Base-by-base conservation (phyloP, 2,329 filamentous ascomycete genomes). In the Fusarium devonianum region DNA sequence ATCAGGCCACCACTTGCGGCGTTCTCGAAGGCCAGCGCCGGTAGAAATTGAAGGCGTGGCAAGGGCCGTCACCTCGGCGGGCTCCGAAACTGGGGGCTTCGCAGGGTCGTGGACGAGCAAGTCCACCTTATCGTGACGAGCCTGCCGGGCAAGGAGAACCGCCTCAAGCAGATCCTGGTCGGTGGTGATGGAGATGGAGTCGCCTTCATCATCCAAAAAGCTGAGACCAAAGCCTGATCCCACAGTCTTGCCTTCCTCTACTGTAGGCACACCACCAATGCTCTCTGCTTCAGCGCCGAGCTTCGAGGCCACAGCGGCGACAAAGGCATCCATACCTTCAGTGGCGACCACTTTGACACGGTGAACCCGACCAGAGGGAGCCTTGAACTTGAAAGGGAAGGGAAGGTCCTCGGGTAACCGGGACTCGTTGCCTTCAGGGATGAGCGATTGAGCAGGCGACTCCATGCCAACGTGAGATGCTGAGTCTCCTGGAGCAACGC, bases 341-440 rank as follows among this genome's bases (percentile, higher is more conserved):
- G 88, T 84, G 9, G 92, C 88, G 43, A 86, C 79, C 19, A 97
- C 87, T 67, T 97, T 94, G 39, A 99, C 77, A 44, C 94, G 86
- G 73, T 99, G 94, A 13, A 97, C 92, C 41, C 94, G 90, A 34
- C 93, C 94, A 63, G 90, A 92, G 2, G 94, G 94, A 2, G 94
- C 92, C 78, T 97, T 97, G 83, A 99, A 99, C 73, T 99, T 99
- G 85, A 99, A 99, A 3, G 93, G 85, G 74, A 97, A 99, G 0
- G 93, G 90, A 9, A 84, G 73, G 60, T 95, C 90, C 64, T 89
- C 83, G 2, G 82, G 77, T 5, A 79, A 75, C 13, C 86, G 80
- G 17, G 56, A 34, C 35, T 87, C 79, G 3, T 71, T 71, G 3
- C 68, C 65, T 33, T 73, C 80, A 12, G 77, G 78, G 17, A 85